phyloP scores from a whole-genome alignment of 768 basidiomycete species.

The Russula sp. region DNA sequence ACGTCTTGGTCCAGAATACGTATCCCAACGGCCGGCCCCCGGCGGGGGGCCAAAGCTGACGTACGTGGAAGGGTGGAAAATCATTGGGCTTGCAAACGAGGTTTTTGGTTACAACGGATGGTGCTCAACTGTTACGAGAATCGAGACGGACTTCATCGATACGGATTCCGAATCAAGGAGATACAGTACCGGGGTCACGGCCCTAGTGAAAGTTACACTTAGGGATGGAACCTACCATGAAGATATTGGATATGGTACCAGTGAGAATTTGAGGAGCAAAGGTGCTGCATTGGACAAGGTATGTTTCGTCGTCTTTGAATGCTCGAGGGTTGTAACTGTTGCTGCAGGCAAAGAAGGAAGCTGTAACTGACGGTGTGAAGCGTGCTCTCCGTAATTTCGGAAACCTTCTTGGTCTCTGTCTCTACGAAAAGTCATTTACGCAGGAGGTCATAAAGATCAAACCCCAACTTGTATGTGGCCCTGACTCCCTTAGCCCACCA shows the following conservation, averaged over 20 bases:
- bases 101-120: constrained; percentile 98
- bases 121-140: constrained; percentile 70
- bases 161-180: constrained; percentile 56
- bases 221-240: constrained; percentile 87
- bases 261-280: constrained; percentile 83
- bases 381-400: constrained; percentile 89
- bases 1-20: constrained; percentile 90
- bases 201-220: constrained; percentile 80
- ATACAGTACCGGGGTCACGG: constrained; percentile 71
- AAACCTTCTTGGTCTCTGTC: constrained; percentile 89
- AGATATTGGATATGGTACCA: constrained; percentile 84
- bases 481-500: background rate
- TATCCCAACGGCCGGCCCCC: constrained; percentile 84
- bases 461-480: constrained; percentile 62
- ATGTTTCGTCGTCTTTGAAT: constrained; percentile 27
- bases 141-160: constrained; percentile 78
- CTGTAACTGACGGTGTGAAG: constrained; percentile 92
- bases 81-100: constrained; percentile 96
- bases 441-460: constrained; percentile 84
- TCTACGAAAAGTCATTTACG: constrained; percentile 92
- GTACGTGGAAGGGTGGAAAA: constrained; percentile 96
- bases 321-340: background rate
- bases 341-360: constrained; percentile 92
- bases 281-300: constrained; percentile 90
- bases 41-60: constrained; percentile 82